Conservation (phyloP, 2,329 filamentous ascomycete species). For the Acarospora socialis region DNA sequence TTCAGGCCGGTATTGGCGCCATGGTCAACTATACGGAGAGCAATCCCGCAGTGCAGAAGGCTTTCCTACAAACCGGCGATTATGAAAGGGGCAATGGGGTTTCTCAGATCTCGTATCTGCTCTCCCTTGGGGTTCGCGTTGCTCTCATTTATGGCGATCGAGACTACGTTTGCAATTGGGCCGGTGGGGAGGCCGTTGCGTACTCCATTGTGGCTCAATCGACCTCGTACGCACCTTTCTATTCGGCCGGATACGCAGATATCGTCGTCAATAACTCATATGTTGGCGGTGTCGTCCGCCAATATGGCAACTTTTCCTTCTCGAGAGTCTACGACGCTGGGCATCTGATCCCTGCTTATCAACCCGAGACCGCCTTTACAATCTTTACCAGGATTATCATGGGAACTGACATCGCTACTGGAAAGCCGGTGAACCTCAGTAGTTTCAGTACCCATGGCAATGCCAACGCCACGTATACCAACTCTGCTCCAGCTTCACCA, state of each 20-base stretch:
- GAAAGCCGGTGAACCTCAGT: constrained; percentile 35
- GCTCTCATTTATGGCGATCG: constrained; percentile 39
- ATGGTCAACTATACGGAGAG: constrained; percentile 35
- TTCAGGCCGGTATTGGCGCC: constrained; percentile 36
- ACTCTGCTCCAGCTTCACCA: constrained; percentile 35
- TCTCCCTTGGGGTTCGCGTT: constrained; percentile 37
- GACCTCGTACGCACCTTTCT: constrained; percentile 30
- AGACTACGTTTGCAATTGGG: constrained; percentile 42
- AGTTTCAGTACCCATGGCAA: constrained; percentile 45
- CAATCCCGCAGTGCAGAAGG: constrained; percentile 25
- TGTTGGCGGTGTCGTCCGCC: constrained; percentile 33
- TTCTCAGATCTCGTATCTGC: constrained; percentile 22
- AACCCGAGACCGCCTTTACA: constrained; percentile 38
- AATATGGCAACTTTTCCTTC: constrained; percentile 36
- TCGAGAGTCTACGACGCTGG: constrained; percentile 34
- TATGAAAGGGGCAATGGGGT: constrained; percentile 22
- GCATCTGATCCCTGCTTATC: constrained; percentile 38
- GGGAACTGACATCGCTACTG: constrained; percentile 35
- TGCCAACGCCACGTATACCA: constrained; percentile 41
- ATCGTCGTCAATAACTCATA: constrained; percentile 26
- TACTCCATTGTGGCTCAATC: constrained; percentile 36
- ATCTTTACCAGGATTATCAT: constrained; percentile 39
- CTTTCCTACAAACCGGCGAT: constrained; percentile 32
- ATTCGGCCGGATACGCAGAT: constrained; percentile 35
- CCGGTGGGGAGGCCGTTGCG: constrained; percentile 40